Evolutionary conservation across 257 asterid genomes (phyloP).

Genomic region (Gardenia jasminoides): DNA sequence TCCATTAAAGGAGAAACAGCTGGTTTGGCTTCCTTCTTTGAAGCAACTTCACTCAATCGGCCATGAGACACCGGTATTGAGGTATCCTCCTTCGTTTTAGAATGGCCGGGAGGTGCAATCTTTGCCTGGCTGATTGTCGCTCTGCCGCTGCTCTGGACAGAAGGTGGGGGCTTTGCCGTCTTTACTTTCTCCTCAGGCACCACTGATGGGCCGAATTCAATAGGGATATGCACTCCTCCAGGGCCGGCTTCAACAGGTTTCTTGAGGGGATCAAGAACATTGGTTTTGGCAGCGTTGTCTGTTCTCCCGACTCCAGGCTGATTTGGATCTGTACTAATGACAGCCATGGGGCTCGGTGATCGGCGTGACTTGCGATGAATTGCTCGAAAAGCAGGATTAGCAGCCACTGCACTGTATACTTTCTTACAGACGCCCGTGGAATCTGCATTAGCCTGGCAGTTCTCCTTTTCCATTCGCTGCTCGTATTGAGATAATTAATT

Average conservation of each 20-base stretch:
- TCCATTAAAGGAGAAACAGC: background rate
- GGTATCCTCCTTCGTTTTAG: background rate
- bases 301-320: background rate
- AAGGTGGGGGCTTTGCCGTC: background rate
- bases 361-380: background rate
- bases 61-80: background rate
- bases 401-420: background rate
- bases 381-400: slow-evolving; percentile 5
- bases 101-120: background rate
- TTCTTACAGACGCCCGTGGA: slow-evolving; percentile 6
- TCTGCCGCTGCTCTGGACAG: background rate
- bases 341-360: background rate
- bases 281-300: background rate
- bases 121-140: background rate
- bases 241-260: background rate
- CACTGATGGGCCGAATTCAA: background rate
- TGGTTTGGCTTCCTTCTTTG: background rate
- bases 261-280: background rate
- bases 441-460: background rate
- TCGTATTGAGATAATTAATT: background rate
- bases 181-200: background rate
- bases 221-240: background rate
- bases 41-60: background rate
- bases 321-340: background rate
- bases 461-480: slow-evolving; percentile 6